Evolutionary conservation across 768 basidiomycete genomes (phyloP).

Genomic region (Pleurotus djamor): DNA sequence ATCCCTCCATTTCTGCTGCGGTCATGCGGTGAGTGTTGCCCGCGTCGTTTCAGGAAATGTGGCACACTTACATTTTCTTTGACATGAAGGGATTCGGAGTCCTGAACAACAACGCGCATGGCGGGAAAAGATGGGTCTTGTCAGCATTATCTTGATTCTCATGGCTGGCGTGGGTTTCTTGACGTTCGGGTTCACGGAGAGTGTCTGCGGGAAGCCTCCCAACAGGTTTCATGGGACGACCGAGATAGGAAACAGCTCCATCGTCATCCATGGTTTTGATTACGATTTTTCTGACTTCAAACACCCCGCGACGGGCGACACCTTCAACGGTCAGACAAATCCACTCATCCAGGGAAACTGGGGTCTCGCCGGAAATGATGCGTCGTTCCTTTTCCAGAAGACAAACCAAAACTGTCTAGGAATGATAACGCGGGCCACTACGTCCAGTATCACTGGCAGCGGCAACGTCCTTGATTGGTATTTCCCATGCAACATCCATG

Average conservation of each 20-base stretch:
- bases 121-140: slow-evolving; percentile 97
- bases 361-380: slow-evolving; percentile 84
- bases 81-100: slow-evolving; percentile 69
- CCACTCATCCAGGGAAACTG: slow-evolving; percentile 79
- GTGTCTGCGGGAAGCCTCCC: slow-evolving; percentile 88
- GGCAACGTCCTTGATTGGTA: slow-evolving; percentile 83
- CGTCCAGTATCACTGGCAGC: slow-evolving; percentile 67
- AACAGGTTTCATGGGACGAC: slow-evolving; percentile 86
- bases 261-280: slow-evolving; percentile 92
- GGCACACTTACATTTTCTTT: slow-evolving; percentile 3
- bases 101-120: slow-evolving; percentile 95
- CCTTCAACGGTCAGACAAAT: slow-evolving; percentile 80
- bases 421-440: slow-evolving; percentile 68
- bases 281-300: slow-evolving; percentile 89
- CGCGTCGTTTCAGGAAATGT: neutral
- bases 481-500: slow-evolving; percentile 93
- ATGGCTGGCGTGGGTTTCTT: slow-evolving; percentile 97
- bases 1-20: slow-evolving; percentile 78
- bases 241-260: slow-evolving; percentile 71
- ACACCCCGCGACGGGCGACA: slow-evolving; percentile 67
- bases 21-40: slow-evolving; percentile 64
- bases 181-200: slow-evolving; percentile 96
- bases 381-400: slow-evolving; percentile 93
- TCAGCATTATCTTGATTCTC: slow-evolving; percentile 72
- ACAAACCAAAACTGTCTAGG: slow-evolving; percentile 81